These are phyloP conservation scores for Cutaneotrichosporon curvatum DNA, from an alignment of 1,284 basidiomycete species.

Conservation along the genomic window DNA sequence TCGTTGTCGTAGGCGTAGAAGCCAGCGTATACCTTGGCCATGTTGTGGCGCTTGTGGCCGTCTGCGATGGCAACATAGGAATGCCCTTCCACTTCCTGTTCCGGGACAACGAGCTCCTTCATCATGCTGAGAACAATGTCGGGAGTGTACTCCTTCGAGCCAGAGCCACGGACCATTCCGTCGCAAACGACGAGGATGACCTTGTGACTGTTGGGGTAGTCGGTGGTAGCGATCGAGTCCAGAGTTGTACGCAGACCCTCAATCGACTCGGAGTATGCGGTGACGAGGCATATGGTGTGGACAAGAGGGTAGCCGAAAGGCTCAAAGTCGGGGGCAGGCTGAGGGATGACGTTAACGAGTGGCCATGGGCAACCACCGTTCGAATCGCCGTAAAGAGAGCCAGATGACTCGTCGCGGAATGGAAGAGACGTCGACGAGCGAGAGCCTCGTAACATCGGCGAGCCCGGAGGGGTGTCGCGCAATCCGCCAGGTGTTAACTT, in stretches of 20 bases:
- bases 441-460: conserved; percentile 65
- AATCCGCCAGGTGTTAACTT: conserved; percentile 32
- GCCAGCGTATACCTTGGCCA: conserved; percentile 97
- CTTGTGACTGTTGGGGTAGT: conserved; percentile 98
- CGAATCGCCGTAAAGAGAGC: conserved; percentile 34
- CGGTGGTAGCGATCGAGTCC: conserved; percentile 94
- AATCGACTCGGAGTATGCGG: conserved; percentile 94
- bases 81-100: conserved; percentile 82
- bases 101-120: conserved; percentile 83
- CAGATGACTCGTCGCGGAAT: conserved; percentile 41
- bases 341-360: conserved; percentile 73
- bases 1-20: conserved; percentile 94
- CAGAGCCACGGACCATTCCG: conserved; percentile 91
- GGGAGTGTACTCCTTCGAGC: conserved; percentile 78
- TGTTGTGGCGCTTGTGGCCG: conserved; percentile 97
- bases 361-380: conserved; percentile 72
- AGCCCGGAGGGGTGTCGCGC: conserved; percentile 62
- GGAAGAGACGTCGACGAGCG: conserved; percentile 73
- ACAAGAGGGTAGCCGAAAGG: conserved; percentile 94
- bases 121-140: conserved; percentile 96
- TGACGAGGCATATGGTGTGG: conserved; percentile 92
- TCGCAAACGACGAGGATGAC: conserved; percentile 92
- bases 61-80: conserved; percentile 98
- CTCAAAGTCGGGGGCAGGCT: conserved; percentile 83
- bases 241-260: conserved; percentile 95